Conservation (phyloP, 2,329 filamentous ascomycete genomes). For the Atkinsonella hypoxylon region DNA sequence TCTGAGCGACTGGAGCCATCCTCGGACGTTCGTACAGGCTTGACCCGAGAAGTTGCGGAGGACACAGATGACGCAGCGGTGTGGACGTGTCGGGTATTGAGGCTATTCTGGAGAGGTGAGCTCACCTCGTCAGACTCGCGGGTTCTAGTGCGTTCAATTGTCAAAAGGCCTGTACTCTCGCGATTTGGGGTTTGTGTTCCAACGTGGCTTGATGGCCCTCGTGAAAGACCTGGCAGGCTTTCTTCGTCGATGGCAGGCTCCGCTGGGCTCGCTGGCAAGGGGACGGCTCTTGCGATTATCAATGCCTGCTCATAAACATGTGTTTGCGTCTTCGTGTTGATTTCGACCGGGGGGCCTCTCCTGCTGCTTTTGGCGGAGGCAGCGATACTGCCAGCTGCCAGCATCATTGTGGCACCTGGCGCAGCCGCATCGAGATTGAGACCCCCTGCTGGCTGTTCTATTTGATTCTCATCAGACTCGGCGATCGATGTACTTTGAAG, state of each 20-base stretch:
- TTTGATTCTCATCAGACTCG: neutral
- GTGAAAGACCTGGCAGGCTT: conserved; percentile 19
- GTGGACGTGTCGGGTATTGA: conserved; percentile 26
- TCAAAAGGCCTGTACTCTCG: conserved; percentile 25
- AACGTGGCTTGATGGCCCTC: conserved; percentile 16
- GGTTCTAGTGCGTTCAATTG: conserved; percentile 25
- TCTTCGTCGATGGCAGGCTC: conserved; percentile 21
- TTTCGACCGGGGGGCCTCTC: neutral
- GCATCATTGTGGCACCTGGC: neutral
- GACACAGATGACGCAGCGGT: conserved; percentile 40
- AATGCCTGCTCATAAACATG: neutral
- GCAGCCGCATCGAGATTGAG: neutral
- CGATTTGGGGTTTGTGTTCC: conserved; percentile 15
- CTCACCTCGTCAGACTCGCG: conserved; percentile 24
- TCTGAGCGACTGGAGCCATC: conserved; percentile 40
- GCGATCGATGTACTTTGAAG: neutral
- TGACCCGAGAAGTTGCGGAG: conserved; percentile 37
- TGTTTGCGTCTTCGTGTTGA: neutral
- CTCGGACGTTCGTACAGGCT: conserved; percentile 44
- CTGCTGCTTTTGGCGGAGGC: neutral
- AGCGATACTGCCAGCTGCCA: neutral
- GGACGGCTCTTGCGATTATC: neutral
- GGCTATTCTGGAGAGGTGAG: conserved; percentile 11
- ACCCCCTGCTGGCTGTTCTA: neutral
- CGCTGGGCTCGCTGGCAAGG: conserved; percentile 6